Evolutionary conservation across 495 filamentous ascomycete genomes (phyloP), one percentile per base, ranked within the genome.

Genomic region (Penicillium psychrofluorescens): DNA sequence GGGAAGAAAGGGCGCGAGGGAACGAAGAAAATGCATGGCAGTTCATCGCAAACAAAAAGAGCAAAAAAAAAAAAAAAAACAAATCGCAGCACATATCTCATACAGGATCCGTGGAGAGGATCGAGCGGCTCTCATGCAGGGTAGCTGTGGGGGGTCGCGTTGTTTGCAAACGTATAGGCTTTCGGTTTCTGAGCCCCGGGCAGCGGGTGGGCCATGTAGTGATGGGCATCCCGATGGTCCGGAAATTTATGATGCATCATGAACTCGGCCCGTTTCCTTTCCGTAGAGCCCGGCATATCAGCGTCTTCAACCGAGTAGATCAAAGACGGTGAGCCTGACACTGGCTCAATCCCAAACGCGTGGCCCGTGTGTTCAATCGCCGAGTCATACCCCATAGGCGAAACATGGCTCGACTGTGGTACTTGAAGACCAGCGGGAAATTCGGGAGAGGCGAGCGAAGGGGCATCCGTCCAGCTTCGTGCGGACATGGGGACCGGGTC

Each of bases 101-200:
- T 60, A 50, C 14, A 22, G 2, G 22, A 57, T 47, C 54, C 48
- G 49, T 56, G 30, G 38, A 31, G 29, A 47, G 16, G 43, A 37
- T 34, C 43, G 34, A 13, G 12, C 35, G 36, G 28, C 2, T 16
- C 27, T 52, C 33, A 57, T 7, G 40, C 52, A 41, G 57, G 48
- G 44, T 71, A 73, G 51, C 69, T 56, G 41, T 53, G 64, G 30
- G 64, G 60, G 16, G 68, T 68, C 41, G 60, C 53, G 46, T 71
- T 69, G 46, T 65, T 63, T 11, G 54, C 44, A 53, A 74, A 74
- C 29, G 64, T 64, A 41, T 69, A 75, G 22, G 56, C 62, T 51
- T 70, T 70, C 10, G 64, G 59, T 45, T 64, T 64, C 33, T 70
- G 65, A 8, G 45, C 40, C 33, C 59, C 61, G 14, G 60, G 51